Evolutionary conservation across 768 basidiomycete genomes (phyloP).

Genomic region (Termitomyces sp.): DNA sequence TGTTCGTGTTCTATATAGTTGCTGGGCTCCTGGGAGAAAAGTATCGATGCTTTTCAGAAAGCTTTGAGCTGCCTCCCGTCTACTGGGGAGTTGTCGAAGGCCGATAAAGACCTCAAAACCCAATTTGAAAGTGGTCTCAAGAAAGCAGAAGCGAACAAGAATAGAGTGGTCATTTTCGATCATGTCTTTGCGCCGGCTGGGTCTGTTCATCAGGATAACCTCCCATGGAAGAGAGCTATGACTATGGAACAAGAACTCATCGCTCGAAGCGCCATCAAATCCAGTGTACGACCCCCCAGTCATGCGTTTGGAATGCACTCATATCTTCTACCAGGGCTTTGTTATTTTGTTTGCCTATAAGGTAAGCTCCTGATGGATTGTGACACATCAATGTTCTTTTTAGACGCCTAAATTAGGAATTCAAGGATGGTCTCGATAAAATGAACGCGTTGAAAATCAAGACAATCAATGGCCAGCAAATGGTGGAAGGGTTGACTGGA

Average conservation of each 20-base stretch:
- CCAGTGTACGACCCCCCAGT: constrained; percentile 16
- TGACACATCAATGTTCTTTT: neutral
- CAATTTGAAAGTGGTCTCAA: constrained; percentile 29
- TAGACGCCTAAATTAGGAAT: neutral
- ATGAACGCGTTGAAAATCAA: neutral
- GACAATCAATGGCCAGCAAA: neutral
- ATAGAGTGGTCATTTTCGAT: neutral
- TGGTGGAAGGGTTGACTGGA: neutral
- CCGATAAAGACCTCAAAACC: constrained; percentile 28
- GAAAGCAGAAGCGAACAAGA: constrained; percentile 16
- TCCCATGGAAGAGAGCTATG: constrained; percentile 27
- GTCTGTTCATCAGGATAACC: neutral
- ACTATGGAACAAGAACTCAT: constrained; percentile 16
- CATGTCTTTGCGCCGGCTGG: neutral
- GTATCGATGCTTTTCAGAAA: constrained; percentile 24
- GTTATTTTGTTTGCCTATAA: constrained; percentile 28
- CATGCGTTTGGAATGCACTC: neutral
- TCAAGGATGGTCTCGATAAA: neutral
- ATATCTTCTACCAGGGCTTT: constrained; percentile 22
- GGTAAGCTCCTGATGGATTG: constrained; percentile 15
- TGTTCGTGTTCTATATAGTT: constrained; percentile 12
- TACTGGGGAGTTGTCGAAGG: constrained; percentile 21
- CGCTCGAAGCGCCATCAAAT: constrained; percentile 11
- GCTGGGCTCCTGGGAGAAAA: constrained; percentile 15
- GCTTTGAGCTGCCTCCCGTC: constrained; percentile 28